Conservation (phyloP, 2,329 filamentous ascomycete genomes). For the Plenodomus lindquistii region DNA sequence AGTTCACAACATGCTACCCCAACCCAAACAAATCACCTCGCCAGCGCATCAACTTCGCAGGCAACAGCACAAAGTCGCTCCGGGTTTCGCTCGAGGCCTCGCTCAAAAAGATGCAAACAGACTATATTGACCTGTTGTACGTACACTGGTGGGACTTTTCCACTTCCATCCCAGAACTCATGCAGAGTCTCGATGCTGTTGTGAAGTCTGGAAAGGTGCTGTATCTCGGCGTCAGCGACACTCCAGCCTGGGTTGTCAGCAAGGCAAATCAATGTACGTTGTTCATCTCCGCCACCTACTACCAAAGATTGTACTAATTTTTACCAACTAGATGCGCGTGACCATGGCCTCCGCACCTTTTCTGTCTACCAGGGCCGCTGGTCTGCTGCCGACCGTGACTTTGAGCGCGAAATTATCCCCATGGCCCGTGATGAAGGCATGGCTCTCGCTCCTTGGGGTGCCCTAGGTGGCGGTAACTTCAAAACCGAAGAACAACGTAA, state of each 20-base stretch:
- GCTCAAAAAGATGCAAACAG: conserved; percentile 48
- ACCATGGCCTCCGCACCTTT: conserved; percentile 72
- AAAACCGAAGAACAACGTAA: conserved; percentile 39
- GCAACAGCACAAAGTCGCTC: conserved; percentile 47
- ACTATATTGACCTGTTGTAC: conserved; percentile 47
- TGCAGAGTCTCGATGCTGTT: conserved; percentile 43
- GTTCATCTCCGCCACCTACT: not conserved
- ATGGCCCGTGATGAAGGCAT: conserved; percentile 68
- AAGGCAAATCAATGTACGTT: conserved; percentile 52
- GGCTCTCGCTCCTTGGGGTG: conserved; percentile 61
- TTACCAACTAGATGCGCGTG: conserved; percentile 58
- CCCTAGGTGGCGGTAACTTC: conserved; percentile 55
- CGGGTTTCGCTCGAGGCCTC: conserved; percentile 44
- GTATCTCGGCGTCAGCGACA: conserved; percentile 46
- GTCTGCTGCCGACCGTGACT: conserved; percentile 64
- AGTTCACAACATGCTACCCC: conserved; percentile 50
- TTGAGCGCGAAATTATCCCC: conserved; percentile 70
- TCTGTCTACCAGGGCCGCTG: conserved; percentile 70
- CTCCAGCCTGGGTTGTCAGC: conserved; percentile 49
- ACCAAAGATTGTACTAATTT: conserved; percentile 1
- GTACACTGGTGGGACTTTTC: conserved; percentile 49
- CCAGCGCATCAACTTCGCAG: conserved; percentile 47
- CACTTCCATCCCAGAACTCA: conserved; percentile 43
- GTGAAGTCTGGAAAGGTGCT: conserved; percentile 44
- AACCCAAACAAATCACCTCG: conserved; percentile 28